Evolutionary conservation across 108 stramenopile species (phyloP), one percentile per base, ranked within the genome.

Genomic region (Fragilaria radians): DNA sequence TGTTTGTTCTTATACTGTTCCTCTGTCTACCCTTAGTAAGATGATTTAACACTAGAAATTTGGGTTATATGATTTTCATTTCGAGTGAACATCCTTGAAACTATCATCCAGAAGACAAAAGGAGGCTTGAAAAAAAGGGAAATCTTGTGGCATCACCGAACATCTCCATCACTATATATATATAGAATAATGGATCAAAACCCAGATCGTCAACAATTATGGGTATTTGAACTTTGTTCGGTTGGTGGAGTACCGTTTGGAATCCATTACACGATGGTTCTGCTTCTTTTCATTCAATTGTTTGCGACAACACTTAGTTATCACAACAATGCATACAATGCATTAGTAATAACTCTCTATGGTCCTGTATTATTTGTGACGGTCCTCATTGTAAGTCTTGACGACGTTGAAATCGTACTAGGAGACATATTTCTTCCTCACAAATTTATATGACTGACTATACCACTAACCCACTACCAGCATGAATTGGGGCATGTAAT

Each of bases 401-500:
- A n/a, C n/a, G n/a, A n/a, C n/a, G n/a, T n/a, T n/a, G n/a, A 17
- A 14, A 45, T 45, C 42, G 42, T 45, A 17, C 42, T 45, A 17
- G 11, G 42, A 11, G 42, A 45, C n/a, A n/a, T n/a, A n/a, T n/a
- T n/a, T n/a, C n/a, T n/a, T n/a, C n/a, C n/a, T n/a, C n/a, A n/a
- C n/a, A n/a, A n/a, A n/a, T n/a, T n/a, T n/a, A n/a, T n/a, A n/a
- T n/a, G n/a, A n/a, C n/a, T n/a, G n/a, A n/a, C n/a, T n/a, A n/a
- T n/a, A n/a, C n/a, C n/a, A n/a, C n/a, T 45, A 17, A 14, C 18
- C 42, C 18, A 17, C 18, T 18, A 19, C 17, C 65, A 28, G 18
- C 77, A 78, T 52, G 77, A 78, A 54, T 63, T 74, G 25, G 77
- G 77, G 24, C 77, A 78, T 51, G 70, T 70, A n/a, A 28, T 68